Evolutionary conservation across 352 stramenopile species (phyloP).

Genomic region (Pythium dissimile): DNA sequence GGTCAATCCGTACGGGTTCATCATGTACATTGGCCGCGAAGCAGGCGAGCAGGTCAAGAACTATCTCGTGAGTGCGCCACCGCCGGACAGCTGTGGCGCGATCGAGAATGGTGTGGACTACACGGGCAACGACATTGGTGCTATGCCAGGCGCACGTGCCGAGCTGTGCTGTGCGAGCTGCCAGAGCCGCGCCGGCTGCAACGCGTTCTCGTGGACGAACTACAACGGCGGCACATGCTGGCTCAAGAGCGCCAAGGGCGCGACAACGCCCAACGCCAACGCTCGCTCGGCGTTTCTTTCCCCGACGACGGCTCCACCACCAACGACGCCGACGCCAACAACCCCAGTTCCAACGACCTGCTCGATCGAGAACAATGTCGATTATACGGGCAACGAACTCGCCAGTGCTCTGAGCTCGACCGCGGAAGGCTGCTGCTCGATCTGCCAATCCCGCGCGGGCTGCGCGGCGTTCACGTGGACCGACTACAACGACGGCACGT

Average conservation of each 20-base stretch:
- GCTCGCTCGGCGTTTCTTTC: slow-evolving; percentile 8
- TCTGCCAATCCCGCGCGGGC: not conserved
- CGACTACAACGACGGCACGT: slow-evolving; percentile 46
- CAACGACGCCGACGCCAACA: not conserved
- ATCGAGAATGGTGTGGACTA: slow-evolving; percentile 21
- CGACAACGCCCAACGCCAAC: slow-evolving; percentile 2
- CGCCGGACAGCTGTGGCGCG: not conserved
- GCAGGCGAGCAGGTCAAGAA: slow-evolving; percentile 37
- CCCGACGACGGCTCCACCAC: not conserved
- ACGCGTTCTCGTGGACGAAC: slow-evolving; percentile 35
- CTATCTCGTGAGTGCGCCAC: slow-evolving; percentile 21
- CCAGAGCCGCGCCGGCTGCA: not conserved
- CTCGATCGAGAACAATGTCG: slow-evolving; percentile 15
- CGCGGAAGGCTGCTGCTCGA: not conserved
- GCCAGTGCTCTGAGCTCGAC: slow-evolving; percentile 3
- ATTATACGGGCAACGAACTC: slow-evolving; percentile 24
- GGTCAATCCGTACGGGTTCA: slow-evolving; percentile 71
- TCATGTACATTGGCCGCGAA: slow-evolving; percentile 70
- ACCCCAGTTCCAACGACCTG: slow-evolving; percentile 6
- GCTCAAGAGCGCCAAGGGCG: slow-evolving; percentile 34
- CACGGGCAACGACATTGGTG: slow-evolving; percentile 21
- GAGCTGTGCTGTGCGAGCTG: slow-evolving; percentile 17
- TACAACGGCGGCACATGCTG: slow-evolving; percentile 52
- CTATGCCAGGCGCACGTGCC: not conserved
- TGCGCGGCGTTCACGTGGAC: slow-evolving; percentile 34